Percentiles rank a stretch among this genome's conserved stretches.
Evolutionary conservation across 2,329 filamentous ascomycete species (phyloP).

Genomic region (Beauveria sp.): DNA sequence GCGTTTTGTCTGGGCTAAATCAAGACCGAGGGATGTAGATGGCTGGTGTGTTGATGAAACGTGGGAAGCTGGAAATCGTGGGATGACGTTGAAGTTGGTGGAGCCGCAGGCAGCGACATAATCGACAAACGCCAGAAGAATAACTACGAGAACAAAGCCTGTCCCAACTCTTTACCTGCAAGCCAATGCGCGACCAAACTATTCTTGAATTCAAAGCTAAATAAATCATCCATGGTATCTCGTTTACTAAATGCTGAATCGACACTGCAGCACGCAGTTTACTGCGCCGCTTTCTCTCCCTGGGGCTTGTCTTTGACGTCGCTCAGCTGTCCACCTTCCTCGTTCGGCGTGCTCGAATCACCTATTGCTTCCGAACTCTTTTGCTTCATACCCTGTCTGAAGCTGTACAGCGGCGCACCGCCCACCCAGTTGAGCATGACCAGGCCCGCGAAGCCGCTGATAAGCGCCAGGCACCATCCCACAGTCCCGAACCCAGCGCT

Average conservation of each 20-base stretch:
- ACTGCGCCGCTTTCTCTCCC: background rate
- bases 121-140: background rate
- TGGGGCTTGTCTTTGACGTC: background rate
- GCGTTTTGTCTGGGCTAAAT: background rate
- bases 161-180: too few species aligned
- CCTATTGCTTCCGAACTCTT: background rate
- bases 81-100: too few species aligned
- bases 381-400: background rate
- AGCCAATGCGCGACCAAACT: background rate
- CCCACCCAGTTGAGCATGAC: slow-evolving; percentile 23
- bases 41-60: background rate
- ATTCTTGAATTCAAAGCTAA: background rate
- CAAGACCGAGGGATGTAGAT: background rate
- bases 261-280: background rate
- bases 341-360: background rate
- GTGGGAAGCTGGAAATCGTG: background rate
- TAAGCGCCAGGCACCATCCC: slow-evolving; percentile 23
- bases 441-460: slow-evolving; percentile 22
- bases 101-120: background rate
- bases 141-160: background rate
- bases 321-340: background rate
- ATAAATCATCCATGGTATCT: background rate
- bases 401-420: slow-evolving; percentile 11
- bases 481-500: slow-evolving; percentile 25
- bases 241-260: background rate